Evolutionary conservation across 2,329 filamentous ascomycete species (phyloP).

Genomic region (Aspergillus floridensis): DNA sequence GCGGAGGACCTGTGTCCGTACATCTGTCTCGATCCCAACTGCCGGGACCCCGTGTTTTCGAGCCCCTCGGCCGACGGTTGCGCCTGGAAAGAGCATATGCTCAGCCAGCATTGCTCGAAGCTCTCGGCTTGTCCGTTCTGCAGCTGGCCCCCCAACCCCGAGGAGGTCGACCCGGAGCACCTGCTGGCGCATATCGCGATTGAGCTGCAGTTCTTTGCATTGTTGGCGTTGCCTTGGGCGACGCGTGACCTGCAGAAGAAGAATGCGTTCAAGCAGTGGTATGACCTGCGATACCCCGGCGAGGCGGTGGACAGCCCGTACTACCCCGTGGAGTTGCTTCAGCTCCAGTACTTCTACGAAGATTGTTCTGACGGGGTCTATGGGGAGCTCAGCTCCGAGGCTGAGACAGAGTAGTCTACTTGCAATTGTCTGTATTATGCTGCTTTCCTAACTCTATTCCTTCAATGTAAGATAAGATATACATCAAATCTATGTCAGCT

Average conservation of each 20-base stretch:
- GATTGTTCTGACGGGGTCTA: too few relatives aligned
- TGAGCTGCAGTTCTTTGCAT: not conserved
- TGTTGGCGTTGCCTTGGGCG: not conserved
- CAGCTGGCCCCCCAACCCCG: not conserved
- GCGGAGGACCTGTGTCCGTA: not conserved
- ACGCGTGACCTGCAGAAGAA: not conserved
- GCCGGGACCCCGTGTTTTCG: not conserved
- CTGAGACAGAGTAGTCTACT: too few relatives aligned
- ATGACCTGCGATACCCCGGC: not conserved
- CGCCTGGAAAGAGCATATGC: not conserved
- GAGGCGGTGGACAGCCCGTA: not conserved
- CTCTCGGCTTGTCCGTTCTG: not conserved
- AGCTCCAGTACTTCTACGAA: not conserved
- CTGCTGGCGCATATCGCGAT: not conserved
- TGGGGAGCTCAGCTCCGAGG: too few relatives aligned
- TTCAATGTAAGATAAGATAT: too few relatives aligned
- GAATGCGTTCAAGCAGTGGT: not conserved
- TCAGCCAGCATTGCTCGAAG: not conserved
- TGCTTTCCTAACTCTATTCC: too few relatives aligned
- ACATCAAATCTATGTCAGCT: too few relatives aligned
- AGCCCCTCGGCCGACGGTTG: not conserved
- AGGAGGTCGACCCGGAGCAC: not conserved
- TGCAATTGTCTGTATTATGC: too few relatives aligned
- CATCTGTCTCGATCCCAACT: not conserved
- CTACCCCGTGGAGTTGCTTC: not conserved